Evolutionary conservation across 1,284 basidiomycete genomes (phyloP), one percentile per base, ranked within the genome.

Genomic region (Cryptococcus hybrid): DNA sequence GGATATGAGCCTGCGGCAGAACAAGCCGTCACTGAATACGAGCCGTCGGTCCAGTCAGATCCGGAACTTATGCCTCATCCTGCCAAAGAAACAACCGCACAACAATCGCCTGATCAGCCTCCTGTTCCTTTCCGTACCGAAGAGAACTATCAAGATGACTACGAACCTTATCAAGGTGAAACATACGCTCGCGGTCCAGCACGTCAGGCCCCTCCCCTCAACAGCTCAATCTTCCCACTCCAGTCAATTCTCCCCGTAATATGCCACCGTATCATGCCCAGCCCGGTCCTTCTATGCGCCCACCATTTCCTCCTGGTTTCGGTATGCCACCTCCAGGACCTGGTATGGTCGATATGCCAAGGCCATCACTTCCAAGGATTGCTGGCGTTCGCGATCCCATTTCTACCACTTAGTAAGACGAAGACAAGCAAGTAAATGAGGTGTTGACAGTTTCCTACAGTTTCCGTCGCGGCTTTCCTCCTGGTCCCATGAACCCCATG

Each of bases 391-490:
- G 75, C 35, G 71, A 75, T 63, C 73, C 75, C 5, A 74, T 76
- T 49, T 74, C 74, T 42, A 75, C 74, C 48, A 76, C 74, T 43
- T 76, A 76, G 70, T 75, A 48, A 66, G 73, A 1, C n/a, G 9
- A 18, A 35, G 8, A 15, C 24, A 1, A 13, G 47, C 5, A 8
- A 30, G n/a, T 36, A 36, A 5, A 9, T 36, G 30, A 49, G 15
- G 13, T 9, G 47, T 30, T 49, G 47, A 49, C 40, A n/a, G 7
- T 39, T 37, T 34, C 3, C 43, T 34, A 2, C 44, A 74, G 73
- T 62, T 75, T 74, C 67, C 67, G 74, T 47, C 65, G 74, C 53
- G 74, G 73, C 11, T 75, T 76, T 61, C 74, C 74, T 4, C 72
- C 72, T 55, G 57, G 57, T 45, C 59, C 60, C 11, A 61, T 71